These are phyloP conservation scores for Neoboletus subvelutipes DNA, from an alignment of 768 basidiomycete species.

Conservation along the genomic window DNA sequence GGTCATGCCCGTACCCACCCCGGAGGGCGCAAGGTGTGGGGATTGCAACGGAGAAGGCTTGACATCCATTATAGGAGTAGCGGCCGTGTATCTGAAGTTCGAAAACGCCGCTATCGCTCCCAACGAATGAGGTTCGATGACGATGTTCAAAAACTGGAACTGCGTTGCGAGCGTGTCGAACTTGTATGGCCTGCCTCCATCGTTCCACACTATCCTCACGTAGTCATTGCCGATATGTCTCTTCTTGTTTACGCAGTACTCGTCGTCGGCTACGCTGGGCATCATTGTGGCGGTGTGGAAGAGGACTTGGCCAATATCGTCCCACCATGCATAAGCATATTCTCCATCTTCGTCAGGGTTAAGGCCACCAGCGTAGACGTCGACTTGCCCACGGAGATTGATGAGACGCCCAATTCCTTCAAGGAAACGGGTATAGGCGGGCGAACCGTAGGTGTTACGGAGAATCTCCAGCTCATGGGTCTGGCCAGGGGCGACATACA, in stretches of 20 bases:
- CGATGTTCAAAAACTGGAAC: conserved; percentile 97
- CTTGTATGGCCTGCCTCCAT: conserved; percentile 82
- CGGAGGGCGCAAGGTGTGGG: conserved; percentile 14
- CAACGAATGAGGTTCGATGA: conserved; percentile 90
- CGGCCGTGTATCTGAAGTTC: conserved; percentile 42
- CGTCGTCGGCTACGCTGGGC: conserved; percentile 74
- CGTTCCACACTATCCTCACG: conserved; percentile 97
- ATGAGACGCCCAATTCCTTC: conserved; percentile 87
- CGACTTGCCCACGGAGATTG: conserved; percentile 83
- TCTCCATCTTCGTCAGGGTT: conserved; percentile 92
- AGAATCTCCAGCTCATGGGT: conserved; percentile 82
- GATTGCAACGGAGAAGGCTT: conserved; percentile 22
- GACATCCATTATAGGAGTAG: conserved; percentile 7
- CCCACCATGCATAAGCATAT: conserved; percentile 99
- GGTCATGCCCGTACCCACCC: conserved; percentile 9
- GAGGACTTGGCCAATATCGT: conserved; percentile 92
- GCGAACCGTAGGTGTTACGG: conserved; percentile 87
- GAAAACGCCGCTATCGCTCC: conserved; percentile 85
- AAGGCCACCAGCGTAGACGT: conserved; percentile 90
- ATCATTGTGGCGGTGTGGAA: conserved; percentile 98
- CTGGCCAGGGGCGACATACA: conserved; percentile 95
- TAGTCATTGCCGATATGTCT: conserved; percentile 96
- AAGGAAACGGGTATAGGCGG: conserved; percentile 91
- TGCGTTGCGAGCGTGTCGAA: conserved; percentile 92
- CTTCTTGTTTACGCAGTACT: conserved; percentile 82